phyloP scores from a whole-genome alignment of 1,284 basidiomycete species.

The Ceratobasidium sp. region DNA sequence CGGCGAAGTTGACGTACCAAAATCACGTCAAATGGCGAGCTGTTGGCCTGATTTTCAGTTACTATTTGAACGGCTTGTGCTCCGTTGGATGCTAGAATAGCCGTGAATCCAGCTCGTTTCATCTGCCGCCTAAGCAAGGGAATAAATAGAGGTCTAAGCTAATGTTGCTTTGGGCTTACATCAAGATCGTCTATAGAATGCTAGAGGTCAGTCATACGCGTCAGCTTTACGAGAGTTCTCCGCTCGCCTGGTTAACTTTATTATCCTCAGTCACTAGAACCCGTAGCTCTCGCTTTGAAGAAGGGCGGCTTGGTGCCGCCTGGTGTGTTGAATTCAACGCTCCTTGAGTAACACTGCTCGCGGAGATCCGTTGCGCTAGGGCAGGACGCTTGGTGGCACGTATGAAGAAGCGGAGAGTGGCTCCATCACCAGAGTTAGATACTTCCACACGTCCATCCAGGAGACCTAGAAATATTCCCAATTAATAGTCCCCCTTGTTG shows the following conservation, averaged over 20 bases:
- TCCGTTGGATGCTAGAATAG: constrained; percentile 53
- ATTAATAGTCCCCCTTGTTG: not conserved
- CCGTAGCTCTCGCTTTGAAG: constrained; percentile 7
- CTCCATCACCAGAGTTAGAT: constrained; percentile 50
- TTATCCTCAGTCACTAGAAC: constrained; percentile 56
- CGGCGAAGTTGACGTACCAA: no score
- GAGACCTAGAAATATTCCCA: constrained; percentile 46
- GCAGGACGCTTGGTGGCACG: constrained; percentile 23
- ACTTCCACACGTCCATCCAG: constrained; percentile 55
- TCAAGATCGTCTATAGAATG: not conserved
- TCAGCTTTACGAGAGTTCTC: not conserved
- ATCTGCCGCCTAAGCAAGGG: constrained; percentile 52
- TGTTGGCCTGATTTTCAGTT: no score
- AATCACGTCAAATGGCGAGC: no score
- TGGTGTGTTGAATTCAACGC: constrained; percentile 40
- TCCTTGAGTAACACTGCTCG: no score
- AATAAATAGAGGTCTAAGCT: not conserved
- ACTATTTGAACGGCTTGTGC: constrained; percentile 51
- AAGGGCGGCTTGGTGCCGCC: no score
- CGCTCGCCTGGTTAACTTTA: constrained; percentile 49
- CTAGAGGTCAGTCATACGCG: not conserved
- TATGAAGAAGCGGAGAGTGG: constrained; percentile 55
- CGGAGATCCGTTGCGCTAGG: not conserved
- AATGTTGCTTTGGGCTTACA: constrained; percentile 12
- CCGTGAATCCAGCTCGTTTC: constrained; percentile 52